Percentiles rank a stretch among this genome's conserved stretches.
Evolutionary conservation across 495 filamentous ascomycete species (phyloP).

Genomic region (Bacidia gigantensis): DNA sequence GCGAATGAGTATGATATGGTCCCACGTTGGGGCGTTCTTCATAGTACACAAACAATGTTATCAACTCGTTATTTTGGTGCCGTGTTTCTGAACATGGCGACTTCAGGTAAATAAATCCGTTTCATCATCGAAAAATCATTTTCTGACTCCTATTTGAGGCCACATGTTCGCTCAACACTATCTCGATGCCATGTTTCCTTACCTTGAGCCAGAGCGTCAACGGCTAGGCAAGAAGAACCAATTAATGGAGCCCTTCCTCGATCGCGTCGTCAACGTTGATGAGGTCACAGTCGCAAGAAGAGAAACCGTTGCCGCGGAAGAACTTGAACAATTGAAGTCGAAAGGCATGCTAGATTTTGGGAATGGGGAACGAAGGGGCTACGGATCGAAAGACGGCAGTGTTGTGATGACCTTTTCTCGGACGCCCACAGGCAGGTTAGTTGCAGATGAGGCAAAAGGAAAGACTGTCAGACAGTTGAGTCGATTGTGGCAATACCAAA

Average conservation of each 20-base stretch:
- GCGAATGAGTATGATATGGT: constrained; percentile 67
- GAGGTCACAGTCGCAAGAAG: constrained; percentile 4
- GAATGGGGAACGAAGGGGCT: constrained; percentile 7
- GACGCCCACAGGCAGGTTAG: constrained; percentile 5
- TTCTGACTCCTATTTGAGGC: constrained; percentile 24
- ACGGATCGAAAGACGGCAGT: not conserved
- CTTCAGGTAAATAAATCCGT: constrained; percentile 13
- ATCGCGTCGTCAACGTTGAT: constrained; percentile 12
- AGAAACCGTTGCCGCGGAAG: not conserved
- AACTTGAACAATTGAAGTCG: constrained; percentile 3
- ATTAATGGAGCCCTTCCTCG: constrained; percentile 7
- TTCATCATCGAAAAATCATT: no score
- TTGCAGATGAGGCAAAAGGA: constrained; percentile 13
- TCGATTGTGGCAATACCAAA: constrained; percentile 53
- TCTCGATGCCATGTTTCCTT: constrained; percentile 63
- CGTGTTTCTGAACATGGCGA: constrained; percentile 50
- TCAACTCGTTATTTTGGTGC: constrained; percentile 55
- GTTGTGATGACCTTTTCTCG: constrained; percentile 1
- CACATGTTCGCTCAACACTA: constrained; percentile 77
- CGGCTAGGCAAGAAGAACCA: constrained; percentile 13
- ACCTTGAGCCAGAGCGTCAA: constrained; percentile 13
- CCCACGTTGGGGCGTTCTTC: constrained; percentile 57
- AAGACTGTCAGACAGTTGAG: constrained; percentile 50
- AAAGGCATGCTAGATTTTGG: constrained; percentile 9
- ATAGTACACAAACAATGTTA: constrained; percentile 34